phyloP scores from a whole-genome alignment of 2,329 filamentous ascomycete species.

The Aspergillus sp. region DNA sequence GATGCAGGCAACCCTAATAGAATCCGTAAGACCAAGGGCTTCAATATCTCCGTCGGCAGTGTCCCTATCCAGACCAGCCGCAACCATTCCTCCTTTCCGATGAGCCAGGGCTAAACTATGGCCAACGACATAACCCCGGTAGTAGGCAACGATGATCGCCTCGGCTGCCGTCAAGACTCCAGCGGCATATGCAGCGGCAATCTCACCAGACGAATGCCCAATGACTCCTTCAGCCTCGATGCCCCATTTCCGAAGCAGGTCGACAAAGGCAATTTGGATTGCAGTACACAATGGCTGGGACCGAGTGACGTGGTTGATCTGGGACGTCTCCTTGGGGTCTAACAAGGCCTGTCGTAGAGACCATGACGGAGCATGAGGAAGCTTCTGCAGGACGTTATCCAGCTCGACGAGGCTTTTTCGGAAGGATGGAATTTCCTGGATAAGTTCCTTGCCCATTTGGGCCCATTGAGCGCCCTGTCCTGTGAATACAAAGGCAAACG shows the following conservation, averaged over 20 bases:
- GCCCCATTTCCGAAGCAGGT: conserved; percentile 29
- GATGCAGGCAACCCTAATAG: conserved; percentile 33
- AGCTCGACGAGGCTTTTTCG: conserved; percentile 14
- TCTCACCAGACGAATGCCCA: conserved; percentile 54
- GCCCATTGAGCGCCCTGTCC: conserved; percentile 35
- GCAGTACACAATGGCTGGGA: conserved; percentile 27
- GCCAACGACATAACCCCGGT: background rate
- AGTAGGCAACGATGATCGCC: background rate
- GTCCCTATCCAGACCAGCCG: background rate
- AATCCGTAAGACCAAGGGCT: conserved; percentile 3
- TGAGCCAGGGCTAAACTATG: background rate
- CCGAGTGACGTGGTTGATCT: background rate
- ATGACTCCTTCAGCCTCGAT: conserved; percentile 40
- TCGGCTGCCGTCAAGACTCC: background rate
- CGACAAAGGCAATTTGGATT: conserved; percentile 28
- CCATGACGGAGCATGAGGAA: conserved; percentile 7
- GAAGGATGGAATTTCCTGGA: background rate
- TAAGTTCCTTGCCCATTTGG: conserved; percentile 26
- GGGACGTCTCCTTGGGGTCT: conserved; percentile 5
- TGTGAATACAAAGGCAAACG: conserved; percentile 23
- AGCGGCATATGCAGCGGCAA: conserved; percentile 26
- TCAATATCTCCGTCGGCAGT: background rate
- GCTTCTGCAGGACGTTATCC: conserved; percentile 14
- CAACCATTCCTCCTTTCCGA: background rate
- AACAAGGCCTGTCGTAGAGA: background rate